Conservation (phyloP, 1,284 basidiomycete species). For the Uromyces viciae-fabae region DNA sequence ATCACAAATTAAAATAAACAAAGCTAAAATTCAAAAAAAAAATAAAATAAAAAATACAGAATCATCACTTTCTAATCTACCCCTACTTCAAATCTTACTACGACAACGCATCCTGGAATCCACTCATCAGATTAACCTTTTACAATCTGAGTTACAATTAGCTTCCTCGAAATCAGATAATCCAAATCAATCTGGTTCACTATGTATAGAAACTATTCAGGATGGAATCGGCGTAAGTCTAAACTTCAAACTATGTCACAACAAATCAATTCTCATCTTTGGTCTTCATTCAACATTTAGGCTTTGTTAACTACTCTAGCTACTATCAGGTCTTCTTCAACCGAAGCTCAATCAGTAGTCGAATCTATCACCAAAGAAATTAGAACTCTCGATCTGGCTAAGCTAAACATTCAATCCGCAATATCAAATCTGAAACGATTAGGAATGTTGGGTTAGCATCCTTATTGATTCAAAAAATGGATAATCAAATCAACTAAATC, state of each 20-base stretch:
- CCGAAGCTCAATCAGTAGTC: constrained; percentile 92
- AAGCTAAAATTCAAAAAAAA: neutral
- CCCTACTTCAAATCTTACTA: constrained; percentile 33
- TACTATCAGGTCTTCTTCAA: constrained; percentile 59
- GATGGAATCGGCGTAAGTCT: constrained; percentile 31
- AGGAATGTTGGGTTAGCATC: constrained; percentile 80
- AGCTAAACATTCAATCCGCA: constrained; percentile 81
- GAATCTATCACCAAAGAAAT: constrained; percentile 94
- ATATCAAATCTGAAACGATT: constrained; percentile 86
- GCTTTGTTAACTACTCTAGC: constrained; percentile 39
- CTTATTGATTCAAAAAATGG: neutral
- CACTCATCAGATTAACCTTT: constrained; percentile 8
- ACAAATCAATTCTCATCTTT: neutral
- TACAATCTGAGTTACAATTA: constrained; percentile 13
- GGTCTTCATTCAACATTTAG: neutral
- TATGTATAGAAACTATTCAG: constrained; percentile 20
- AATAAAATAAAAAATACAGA: neutral
- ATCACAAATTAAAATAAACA: neutral
- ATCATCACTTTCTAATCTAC: constrained; percentile 29
- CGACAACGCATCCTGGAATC: constrained; percentile 32
- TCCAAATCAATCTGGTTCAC: neutral
- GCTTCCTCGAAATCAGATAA: neutral
- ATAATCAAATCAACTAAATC: neutral
- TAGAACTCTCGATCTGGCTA: constrained; percentile 85
- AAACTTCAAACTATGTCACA: neutral